phyloP scores from a whole-genome alignment of 1,284 basidiomycete genomes.

The Apiotrichum gamsii region DNA sequence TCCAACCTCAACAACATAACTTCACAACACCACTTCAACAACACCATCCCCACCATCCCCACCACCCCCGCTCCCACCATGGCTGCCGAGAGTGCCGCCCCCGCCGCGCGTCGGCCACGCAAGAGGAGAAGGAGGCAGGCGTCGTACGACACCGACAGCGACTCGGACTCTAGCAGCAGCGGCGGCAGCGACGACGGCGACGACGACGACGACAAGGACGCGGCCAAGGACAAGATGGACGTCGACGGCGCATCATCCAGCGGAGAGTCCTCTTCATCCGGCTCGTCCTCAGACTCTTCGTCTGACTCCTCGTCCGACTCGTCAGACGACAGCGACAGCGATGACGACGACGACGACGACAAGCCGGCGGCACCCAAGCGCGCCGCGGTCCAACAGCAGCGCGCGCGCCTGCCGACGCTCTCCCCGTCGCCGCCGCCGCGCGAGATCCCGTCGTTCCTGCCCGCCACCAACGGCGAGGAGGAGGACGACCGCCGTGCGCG shows the following conservation, averaged over 20 bases:
- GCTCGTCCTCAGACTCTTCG: conserved; percentile 16
- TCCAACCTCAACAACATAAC: no score
- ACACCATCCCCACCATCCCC: background rate
- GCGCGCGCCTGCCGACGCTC: conserved; percentile 14
- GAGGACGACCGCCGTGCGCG: conserved; percentile 33
- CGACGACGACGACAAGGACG: conserved; percentile 13
- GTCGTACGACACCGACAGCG: conserved; percentile 30
- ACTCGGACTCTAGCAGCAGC: conserved; percentile 18
- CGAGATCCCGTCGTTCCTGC: conserved; percentile 18
- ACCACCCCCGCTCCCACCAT: conserved; percentile 1
- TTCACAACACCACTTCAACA: background rate
- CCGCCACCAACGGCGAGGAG: conserved; percentile 9
- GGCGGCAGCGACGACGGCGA: conserved; percentile 20
- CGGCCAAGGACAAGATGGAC: conserved; percentile 16
- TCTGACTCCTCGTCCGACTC: conserved; percentile 16
- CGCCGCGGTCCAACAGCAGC: background rate
- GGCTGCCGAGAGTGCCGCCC: conserved; percentile 11
- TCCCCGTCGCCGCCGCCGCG: conserved; percentile 20
- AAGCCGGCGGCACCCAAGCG: conserved; percentile 2
- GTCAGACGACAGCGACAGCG: conserved; percentile 27
- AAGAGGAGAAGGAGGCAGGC: conserved; percentile 36
- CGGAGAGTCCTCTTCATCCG: conserved; percentile 14
- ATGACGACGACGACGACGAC: conserved; percentile 19
- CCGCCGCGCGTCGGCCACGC: conserved; percentile 15
- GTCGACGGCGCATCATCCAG: conserved; percentile 20